Base-by-base conservation (phyloP, 1,284 basidiomycete genomes). In the Coniferiporia weirii region DNA sequence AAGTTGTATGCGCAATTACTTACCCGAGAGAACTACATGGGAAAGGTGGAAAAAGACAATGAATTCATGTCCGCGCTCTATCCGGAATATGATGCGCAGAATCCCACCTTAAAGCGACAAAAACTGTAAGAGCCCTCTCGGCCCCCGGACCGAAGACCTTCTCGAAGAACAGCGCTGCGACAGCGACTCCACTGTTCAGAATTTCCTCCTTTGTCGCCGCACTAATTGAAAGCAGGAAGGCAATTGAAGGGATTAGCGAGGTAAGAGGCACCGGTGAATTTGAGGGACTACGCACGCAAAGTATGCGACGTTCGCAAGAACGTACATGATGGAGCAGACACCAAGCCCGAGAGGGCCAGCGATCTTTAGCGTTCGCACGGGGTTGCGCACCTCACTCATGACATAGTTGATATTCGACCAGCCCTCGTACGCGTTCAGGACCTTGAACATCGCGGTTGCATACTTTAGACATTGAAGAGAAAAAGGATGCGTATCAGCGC, bases 381-480 rank as follows among this genome's bases (percentile, higher is more conserved):
- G 79, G 61, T 80, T 65, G 50, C 73, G 74, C 40, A 85, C 79
- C 12, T 85, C 81, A 61, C 81, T 81, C 54, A 83, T 66, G 0
- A 83, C 78, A 48, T 80, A 81, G 62, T 82, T 80, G 49, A 76
- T 72, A 44, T 77, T 77, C 0, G 74, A 75, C 77, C 83, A 79
- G 19, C 85, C 85, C 0, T 73, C 63, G 63, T 85, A 87, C 1
- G 81, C 71, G 61, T 75, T 75, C 17, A 85, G 68, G 15, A 84
- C 80, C 61, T 84, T 83, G 74, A 81, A 81, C 2, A 72, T 82
- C 4, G 80, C 82, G 4, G 82, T 82, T 1, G 80, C 79, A 60
- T 81, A 83, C 78, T 82, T 57, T n/a, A 20, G 8, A n/a, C 17
- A 17, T 1, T 15, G 8, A 17, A n/a, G 19, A 8, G 15, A 7